phyloP scores from a whole-genome alignment of 495 filamentous ascomycete species.

The Melanomma pulvis-pyrius region DNA sequence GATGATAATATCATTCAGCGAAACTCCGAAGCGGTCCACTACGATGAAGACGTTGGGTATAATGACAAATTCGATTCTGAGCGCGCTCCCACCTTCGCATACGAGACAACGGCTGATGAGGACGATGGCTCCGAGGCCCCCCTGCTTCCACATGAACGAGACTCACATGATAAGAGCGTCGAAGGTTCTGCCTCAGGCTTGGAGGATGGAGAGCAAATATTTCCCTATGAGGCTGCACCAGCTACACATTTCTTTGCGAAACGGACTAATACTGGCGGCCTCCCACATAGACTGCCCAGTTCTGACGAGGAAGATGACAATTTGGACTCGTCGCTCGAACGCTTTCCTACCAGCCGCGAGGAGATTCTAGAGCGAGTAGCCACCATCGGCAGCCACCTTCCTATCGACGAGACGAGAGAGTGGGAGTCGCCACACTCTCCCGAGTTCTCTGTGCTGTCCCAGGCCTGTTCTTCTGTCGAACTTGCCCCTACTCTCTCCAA shows the following conservation, averaged over 20 bases:
- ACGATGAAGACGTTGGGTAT: not conserved
- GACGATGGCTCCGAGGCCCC: not conserved
- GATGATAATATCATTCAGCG: not conserved
- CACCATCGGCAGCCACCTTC: constrained; percentile 8
- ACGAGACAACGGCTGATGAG: not conserved
- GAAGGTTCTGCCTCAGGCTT: not conserved
- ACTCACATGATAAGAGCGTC: not conserved
- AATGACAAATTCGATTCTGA: not conserved
- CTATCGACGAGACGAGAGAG: constrained; percentile 20
- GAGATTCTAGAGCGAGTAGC: constrained; percentile 24
- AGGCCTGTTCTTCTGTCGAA: constrained; percentile 14
- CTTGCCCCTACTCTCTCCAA: constrained; percentile 3
- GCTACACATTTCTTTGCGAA: constrained; percentile 1
- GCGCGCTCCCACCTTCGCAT: constrained; percentile 5
- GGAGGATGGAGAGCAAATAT: constrained; percentile 1
- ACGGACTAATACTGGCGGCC: not conserved
- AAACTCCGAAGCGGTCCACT: not conserved
- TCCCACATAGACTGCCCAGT: constrained; percentile 12
- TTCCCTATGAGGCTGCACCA: constrained; percentile 8
- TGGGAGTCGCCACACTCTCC: constrained; percentile 5
- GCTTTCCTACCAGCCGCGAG: constrained; percentile 23
- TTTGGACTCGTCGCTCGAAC: constrained; percentile 25
- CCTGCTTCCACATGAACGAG: constrained; percentile 19
- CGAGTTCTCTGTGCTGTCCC: constrained; percentile 2
- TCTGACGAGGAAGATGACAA: constrained; percentile 36